These are phyloP conservation scores for Pyrenula massariospora DNA, from an alignment of 495 filamentous ascomycete genomes.

Conservation along the genomic window DNA sequence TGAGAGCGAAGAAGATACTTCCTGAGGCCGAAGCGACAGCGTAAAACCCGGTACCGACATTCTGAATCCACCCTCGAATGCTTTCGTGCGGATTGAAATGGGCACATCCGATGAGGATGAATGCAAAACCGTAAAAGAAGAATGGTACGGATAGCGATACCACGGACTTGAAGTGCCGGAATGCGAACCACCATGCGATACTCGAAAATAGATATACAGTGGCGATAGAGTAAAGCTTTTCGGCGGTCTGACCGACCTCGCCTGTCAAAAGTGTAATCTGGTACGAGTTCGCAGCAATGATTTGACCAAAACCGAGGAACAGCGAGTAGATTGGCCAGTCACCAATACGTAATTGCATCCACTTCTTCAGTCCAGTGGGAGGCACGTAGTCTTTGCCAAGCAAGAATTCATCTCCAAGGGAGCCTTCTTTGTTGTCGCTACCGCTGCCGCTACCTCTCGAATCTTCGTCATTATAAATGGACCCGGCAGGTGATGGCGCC, in stretches of 20 bases:
- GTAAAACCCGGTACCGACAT: constrained; percentile 33
- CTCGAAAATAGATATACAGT: constrained; percentile 51
- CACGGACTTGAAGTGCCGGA: constrained; percentile 50
- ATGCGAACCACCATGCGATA: constrained; percentile 54
- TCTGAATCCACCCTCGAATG: constrained; percentile 36
- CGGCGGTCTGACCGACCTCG: constrained; percentile 46
- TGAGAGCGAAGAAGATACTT: constrained; percentile 38
- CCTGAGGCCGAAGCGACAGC: constrained; percentile 37
- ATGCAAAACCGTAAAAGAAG: constrained; percentile 53
- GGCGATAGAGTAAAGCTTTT: constrained; percentile 55
- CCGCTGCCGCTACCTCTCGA: constrained; percentile 26
- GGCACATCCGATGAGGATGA: constrained; percentile 55
- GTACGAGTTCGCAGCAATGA: constrained; percentile 62
- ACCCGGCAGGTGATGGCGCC: constrained; percentile 18
- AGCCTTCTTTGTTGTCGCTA: constrained; percentile 2
- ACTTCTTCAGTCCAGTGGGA: constrained; percentile 50
- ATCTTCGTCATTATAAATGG: constrained; percentile 23
- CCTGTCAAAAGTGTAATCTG: constrained; percentile 61
- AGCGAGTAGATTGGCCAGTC: constrained; percentile 69
- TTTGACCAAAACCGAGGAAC: constrained; percentile 52
- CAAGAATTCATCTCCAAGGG: constrained; percentile 39
- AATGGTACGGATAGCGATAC: constrained; percentile 48
- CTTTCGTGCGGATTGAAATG: constrained; percentile 35
- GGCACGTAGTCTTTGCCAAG: constrained; percentile 54
- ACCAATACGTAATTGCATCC: constrained; percentile 32